Evolutionary conservation across 768 basidiomycete genomes (phyloP).

Genomic region (Ramaria rubella): DNA sequence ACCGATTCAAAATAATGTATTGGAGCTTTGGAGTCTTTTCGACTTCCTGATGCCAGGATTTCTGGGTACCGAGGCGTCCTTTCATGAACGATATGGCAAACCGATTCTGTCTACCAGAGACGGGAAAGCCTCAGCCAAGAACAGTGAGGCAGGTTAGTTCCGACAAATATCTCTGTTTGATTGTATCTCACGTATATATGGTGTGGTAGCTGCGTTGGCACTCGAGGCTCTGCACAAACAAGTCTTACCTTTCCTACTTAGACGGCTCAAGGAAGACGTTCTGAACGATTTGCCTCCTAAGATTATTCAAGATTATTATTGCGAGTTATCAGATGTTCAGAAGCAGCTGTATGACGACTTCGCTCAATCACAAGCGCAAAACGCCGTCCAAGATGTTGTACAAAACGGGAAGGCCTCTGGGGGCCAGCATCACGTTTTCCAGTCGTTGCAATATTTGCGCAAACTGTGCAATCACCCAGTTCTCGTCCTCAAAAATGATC

Average conservation of each 20-base stretch:
- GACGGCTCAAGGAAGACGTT: constrained; percentile 96
- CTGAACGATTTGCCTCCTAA: constrained; percentile 93
- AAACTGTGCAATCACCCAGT: constrained; percentile 98
- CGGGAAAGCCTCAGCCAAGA: constrained; percentile 78
- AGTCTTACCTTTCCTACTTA: constrained; percentile 94
- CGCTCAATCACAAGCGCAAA: constrained; percentile 65
- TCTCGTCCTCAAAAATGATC: constrained; percentile 73
- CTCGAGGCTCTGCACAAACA: constrained; percentile 97
- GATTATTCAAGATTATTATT: constrained; percentile 99
- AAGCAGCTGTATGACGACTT: constrained; percentile 94
- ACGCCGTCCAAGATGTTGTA: constrained; percentile 59
- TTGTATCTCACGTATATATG: not conserved
- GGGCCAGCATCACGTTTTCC: constrained; percentile 87
- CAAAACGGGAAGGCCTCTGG: constrained; percentile 32
- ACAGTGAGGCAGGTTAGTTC: constrained; percentile 81
- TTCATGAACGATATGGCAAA: constrained; percentile 93
- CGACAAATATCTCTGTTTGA: not conserved
- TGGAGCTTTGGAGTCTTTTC: constrained; percentile 97
- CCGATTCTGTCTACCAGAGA: constrained; percentile 93
- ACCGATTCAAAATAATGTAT: constrained; percentile 97
- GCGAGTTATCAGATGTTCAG: constrained; percentile 92
- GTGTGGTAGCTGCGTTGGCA: constrained; percentile 71
- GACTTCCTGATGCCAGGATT: constrained; percentile 99
- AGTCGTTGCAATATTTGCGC: constrained; percentile 91
- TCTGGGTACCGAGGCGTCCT: constrained; percentile 88